Evolutionary conservation across 495 filamentous ascomycete species (phyloP).

Genomic region (Talaromyces thailandensis): DNA sequence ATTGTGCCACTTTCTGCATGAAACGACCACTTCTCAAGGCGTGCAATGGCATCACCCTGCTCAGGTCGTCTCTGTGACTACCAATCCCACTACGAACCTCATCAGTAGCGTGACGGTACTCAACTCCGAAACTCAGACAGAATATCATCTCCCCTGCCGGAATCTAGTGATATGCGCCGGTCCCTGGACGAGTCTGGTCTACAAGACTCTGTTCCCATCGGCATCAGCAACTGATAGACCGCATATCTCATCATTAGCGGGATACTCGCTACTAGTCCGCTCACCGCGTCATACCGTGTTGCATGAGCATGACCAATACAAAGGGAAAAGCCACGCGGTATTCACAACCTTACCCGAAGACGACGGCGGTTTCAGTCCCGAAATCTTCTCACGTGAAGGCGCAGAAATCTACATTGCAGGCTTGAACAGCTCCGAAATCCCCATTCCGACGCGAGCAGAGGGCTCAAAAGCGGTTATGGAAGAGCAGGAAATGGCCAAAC

Average conservation of each 20-base stretch:
- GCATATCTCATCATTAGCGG: slow-evolving; percentile 54
- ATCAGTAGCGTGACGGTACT: slow-evolving; percentile 43
- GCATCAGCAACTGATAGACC: slow-evolving; percentile 34
- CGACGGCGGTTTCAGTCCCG: slow-evolving; percentile 48
- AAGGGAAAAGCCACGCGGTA: slow-evolving; percentile 53
- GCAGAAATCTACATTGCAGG: slow-evolving; percentile 69
- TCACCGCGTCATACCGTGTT: slow-evolving; percentile 44
- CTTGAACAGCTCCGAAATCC: slow-evolving; percentile 49
- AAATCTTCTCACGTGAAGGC: slow-evolving; percentile 58
- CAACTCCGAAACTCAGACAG: slow-evolving; percentile 14
- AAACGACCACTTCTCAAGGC: slow-evolving; percentile 45
- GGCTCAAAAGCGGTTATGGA: slow-evolving; percentile 38
- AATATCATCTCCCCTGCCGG: slow-evolving; percentile 34
- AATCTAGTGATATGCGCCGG: slow-evolving; percentile 58
- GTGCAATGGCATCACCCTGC: slow-evolving; percentile 60
- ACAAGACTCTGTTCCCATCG: slow-evolving; percentile 52
- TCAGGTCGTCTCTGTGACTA: slow-evolving; percentile 41
- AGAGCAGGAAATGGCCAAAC: slow-evolving; percentile 31
- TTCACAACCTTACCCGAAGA: slow-evolving; percentile 47
- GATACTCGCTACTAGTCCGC: slow-evolving; percentile 59
- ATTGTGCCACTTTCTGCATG: slow-evolving; percentile 56
- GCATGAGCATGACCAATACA: slow-evolving; percentile 16
- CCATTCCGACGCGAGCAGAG: slow-evolving; percentile 44
- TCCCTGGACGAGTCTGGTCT: slow-evolving; percentile 58
- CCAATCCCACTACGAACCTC: slow-evolving; percentile 32